A percentile compares a stretch with the other conserved stretches of the same genome.
These are phyloP conservation scores for Hirschioporus abietinus DNA, from an alignment of 768 basidiomycete species.

Conservation along the genomic window DNA sequence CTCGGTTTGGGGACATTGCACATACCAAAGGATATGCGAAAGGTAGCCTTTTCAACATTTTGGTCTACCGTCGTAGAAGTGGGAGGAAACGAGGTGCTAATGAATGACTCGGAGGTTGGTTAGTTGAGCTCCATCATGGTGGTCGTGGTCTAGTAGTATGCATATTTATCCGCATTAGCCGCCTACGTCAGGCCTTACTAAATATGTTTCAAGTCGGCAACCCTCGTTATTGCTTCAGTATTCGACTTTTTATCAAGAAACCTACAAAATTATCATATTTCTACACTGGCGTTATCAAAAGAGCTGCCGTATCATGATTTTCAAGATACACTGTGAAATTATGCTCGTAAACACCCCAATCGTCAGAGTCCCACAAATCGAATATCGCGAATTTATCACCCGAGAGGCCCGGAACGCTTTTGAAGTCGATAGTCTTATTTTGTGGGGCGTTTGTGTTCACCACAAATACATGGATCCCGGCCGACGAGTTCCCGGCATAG, in stretches of 20 bases:
- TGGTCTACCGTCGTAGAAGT: neutral
- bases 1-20: neutral
- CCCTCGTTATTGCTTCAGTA: too few species aligned
- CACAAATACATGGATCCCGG: slow-evolving; percentile 50
- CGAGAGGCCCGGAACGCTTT: slow-evolving; percentile 40
- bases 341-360: slow-evolving; percentile 24
- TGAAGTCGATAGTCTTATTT: slow-evolving; percentile 41
- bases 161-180: neutral
- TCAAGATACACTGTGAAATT: slow-evolving; percentile 37
- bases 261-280: neutral
- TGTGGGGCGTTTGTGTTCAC: slow-evolving; percentile 38
- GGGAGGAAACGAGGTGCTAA: neutral
- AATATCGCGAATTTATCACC: slow-evolving; percentile 31
- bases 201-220: too few species aligned
- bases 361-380: slow-evolving; percentile 48
- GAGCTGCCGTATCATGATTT: slow-evolving; percentile 49
- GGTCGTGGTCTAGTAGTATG: neutral
- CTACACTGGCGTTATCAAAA: slow-evolving; percentile 31
- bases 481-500: slow-evolving; percentile 42
- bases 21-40: neutral
- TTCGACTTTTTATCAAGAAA: neutral
- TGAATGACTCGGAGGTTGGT: neutral
- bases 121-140: neutral
- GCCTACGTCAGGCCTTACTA: neutral
- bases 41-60: neutral